Evolutionary conservation across 2,329 filamentous ascomycete species (phyloP), one percentile per base, ranked within the genome.

Genomic region (Talaromyces sp.): DNA sequence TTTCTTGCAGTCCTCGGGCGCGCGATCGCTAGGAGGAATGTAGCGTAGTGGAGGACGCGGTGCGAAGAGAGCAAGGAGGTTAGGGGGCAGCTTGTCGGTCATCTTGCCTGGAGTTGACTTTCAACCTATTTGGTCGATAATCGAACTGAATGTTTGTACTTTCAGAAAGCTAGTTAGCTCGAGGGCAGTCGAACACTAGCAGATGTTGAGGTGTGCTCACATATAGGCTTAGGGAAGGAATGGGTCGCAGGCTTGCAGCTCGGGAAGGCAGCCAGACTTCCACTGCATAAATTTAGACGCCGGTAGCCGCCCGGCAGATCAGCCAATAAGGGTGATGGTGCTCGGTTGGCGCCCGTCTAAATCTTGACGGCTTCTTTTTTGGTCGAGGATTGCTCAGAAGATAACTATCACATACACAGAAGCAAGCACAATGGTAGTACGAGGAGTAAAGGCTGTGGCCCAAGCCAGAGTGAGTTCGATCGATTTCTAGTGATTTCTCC

Each of bases 21-120:
- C 86, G 75, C 90, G 83, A 78, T 98, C 93, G 69, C 84, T 83
- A 6, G 92, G 91, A 65, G 90, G 89, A 65, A 96, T 87, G 84
- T 91, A 98, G 77, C 92, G 90, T 74, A 98, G 81, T 64, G 93
- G 90, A 70, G 95, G 95, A 64, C 95, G 91, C 74, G 95, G 91
- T 79, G 93, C 91, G 81, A 99, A 99, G 69, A 98, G 91, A 78
- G 91, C 90, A 71, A 98, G 84, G 64, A 98, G 85, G 75, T 96
- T 93, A 62, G 90, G 91, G 63, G 95, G 93, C 21, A 99, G 89
- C 79, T 96, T 95, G 83, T 97, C 93, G 58, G 95, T 98, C 95
- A 98, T 99, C 66, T 70, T 56, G 37, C 28, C 37, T 39, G 11
- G 23, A 57, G 35, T 42, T 28, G 25, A 39, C 12, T 28, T 39